Conservation (phyloP, 345 rosid species). For the Nasturtium officinale region DNA sequence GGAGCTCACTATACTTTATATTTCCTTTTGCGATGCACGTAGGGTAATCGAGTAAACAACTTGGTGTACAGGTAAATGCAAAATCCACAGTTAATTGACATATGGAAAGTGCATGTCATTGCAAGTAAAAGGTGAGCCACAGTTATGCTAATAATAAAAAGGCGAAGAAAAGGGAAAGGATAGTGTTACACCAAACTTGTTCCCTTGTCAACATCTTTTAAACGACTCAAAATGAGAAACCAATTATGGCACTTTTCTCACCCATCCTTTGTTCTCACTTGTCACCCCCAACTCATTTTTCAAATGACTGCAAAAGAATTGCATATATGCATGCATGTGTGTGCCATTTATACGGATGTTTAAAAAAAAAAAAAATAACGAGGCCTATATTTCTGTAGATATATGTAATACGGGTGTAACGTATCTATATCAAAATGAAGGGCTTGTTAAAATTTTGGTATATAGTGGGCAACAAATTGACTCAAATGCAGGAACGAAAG, state of each 20-base stretch:
- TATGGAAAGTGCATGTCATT: not conserved
- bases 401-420: too few relatives aligned
- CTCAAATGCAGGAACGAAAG: not conserved
- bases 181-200: constrained; percentile 35
- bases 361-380: too few relatives aligned
- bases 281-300: not conserved
- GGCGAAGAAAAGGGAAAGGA: not conserved
- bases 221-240: not conserved
- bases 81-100: not conserved
- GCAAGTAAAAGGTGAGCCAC: not conserved
- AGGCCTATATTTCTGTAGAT: too few relatives aligned
- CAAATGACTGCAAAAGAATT: not conserved
- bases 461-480: not conserved
- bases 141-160: not conserved
- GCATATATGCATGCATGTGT: not conserved
- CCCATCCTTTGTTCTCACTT: not conserved
- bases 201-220: constrained; percentile 42
- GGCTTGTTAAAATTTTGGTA: not conserved
- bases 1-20: not conserved
- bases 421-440: not conserved
- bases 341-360: not conserved
- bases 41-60: not conserved
- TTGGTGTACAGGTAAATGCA: not conserved
- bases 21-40: not conserved
- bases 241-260: constrained; percentile 26